These are phyloP conservation scores for Neurospora sp. DNA, from an alignment of 2,329 filamentous ascomycete species.

Conservation along the genomic window DNA sequence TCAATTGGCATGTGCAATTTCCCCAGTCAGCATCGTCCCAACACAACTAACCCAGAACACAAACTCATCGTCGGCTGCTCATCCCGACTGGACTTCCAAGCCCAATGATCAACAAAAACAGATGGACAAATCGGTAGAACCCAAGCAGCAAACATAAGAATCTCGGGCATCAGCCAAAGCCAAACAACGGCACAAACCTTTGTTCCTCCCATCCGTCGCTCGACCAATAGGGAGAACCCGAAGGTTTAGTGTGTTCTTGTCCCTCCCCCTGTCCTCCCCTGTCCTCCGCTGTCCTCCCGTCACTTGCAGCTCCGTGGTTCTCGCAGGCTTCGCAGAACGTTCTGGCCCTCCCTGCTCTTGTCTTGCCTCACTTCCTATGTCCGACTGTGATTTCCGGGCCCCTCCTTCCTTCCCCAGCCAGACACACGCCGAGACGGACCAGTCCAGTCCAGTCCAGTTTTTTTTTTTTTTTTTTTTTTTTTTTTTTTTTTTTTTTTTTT, in stretches of 20 bases:
- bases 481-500: too few species aligned
- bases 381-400: not conserved
- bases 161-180: not conserved
- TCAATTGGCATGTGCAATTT: not conserved
- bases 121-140: not conserved
- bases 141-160: not conserved
- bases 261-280: not conserved
- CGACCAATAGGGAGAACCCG: not conserved
- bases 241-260: not conserved
- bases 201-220: not conserved
- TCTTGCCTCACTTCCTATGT: not conserved
- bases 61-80: not conserved
- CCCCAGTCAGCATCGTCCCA: not conserved
- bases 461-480: not conserved
- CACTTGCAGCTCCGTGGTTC: not conserved
- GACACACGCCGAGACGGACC: not conserved
- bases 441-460: not conserved
- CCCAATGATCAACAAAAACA: not conserved
- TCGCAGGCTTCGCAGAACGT: not conserved
- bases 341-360: not conserved
- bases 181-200: not conserved
- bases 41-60: not conserved
- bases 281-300: not conserved
- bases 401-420: not conserved
- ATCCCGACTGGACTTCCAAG: not conserved